A percentile compares a stretch with the other conserved stretches of the same genome.
These are phyloP conservation scores for Cucumis hystrix DNA, from an alignment of 306 rosid genomes.

Conservation along the genomic window DNA sequence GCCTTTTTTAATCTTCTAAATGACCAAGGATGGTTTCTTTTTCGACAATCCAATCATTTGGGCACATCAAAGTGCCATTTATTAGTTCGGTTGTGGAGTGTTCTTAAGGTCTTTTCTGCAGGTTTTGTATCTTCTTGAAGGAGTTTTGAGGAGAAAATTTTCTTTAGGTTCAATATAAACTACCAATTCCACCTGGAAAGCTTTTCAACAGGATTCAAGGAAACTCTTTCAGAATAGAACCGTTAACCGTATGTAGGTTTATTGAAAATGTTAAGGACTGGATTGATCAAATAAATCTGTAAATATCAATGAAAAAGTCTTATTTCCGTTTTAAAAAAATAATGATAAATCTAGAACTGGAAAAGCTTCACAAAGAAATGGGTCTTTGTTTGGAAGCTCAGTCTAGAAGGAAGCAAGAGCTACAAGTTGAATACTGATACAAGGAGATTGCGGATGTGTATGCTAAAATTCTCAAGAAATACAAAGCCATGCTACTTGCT, in stretches of 20 bases:
- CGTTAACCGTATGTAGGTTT: neutral
- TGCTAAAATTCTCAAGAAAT: neutral
- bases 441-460: neutral
- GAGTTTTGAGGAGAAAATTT: neutral
- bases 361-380: neutral
- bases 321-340: no score
- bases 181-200: neutral
- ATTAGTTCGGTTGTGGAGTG: neutral
- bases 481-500: neutral
- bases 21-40: neutral
- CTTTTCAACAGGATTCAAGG: neutral
- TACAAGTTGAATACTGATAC: neutral
- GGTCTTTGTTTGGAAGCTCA: neutral
- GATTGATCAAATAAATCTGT: neutral
- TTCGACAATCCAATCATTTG: neutral
- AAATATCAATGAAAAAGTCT: neutral
- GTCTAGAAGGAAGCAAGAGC: neutral
- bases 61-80: neutral
- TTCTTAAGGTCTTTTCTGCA: neutral
- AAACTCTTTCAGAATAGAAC: neutral
- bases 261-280: neutral
- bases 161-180: neutral
- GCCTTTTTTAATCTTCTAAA: neutral
- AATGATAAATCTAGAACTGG: neutral
- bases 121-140: neutral